A percentile compares a stretch with the other conserved stretches of the same genome.
These are phyloP conservation scores for Tolypocladium guangdongense DNA, from an alignment of 2,329 filamentous ascomycete species.

Conservation along the genomic window DNA sequence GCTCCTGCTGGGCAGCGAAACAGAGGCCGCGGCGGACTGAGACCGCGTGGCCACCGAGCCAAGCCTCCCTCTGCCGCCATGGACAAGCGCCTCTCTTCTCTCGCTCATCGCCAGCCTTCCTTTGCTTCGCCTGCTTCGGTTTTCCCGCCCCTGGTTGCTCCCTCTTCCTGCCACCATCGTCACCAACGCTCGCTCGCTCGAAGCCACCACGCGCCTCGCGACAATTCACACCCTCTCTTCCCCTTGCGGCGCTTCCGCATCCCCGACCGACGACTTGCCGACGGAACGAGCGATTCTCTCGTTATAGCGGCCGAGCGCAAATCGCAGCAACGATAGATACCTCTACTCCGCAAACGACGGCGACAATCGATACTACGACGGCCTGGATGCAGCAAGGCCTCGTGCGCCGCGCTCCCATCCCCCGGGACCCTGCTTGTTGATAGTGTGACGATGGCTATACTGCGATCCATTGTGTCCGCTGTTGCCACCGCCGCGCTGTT, in stretches of 20 bases:
- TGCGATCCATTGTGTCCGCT: constrained; percentile 13
- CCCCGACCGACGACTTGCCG: not conserved
- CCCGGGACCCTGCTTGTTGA: constrained; percentile 2
- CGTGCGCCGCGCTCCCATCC: constrained; percentile 1
- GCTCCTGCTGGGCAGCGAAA: not conserved
- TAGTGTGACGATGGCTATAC: constrained; percentile 12
- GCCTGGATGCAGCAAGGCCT: constrained; percentile 1
- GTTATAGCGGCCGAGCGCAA: not conserved
- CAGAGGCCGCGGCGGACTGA: not conserved
- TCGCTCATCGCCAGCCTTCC: no score
- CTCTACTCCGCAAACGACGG: not conserved
- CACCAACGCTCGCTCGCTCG: not conserved
- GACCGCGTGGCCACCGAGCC: constrained; percentile 3
- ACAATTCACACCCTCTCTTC: not conserved
- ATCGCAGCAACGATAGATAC: not conserved
- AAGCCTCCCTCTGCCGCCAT: not conserved
- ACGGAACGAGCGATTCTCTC: not conserved
- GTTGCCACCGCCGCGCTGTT: constrained; percentile 12
- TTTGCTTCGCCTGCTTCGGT: no score
- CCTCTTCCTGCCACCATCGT: not conserved
- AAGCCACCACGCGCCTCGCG: not conserved
- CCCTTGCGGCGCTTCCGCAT: not conserved
- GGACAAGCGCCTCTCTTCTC: no score
- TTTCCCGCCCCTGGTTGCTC: no score
- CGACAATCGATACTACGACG: not conserved